Conservation (phyloP, 495 filamentous ascomycete genomes). For the Aspergillus homomorphus region DNA sequence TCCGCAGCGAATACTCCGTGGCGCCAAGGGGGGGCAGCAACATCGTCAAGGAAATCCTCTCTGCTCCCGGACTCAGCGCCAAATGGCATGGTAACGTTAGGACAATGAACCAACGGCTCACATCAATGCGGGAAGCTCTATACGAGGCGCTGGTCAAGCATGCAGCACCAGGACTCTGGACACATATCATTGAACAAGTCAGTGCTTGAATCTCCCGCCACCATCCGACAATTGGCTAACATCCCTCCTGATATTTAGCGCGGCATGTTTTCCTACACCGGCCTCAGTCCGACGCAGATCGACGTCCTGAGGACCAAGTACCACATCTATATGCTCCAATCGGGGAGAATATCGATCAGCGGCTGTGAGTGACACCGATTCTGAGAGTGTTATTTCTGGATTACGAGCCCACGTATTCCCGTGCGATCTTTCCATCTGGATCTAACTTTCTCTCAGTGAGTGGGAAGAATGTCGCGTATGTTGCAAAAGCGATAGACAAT, state of each 20-base stretch:
- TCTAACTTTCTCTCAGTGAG: constrained; percentile 42
- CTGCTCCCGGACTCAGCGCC: constrained; percentile 32
- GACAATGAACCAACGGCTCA: constrained; percentile 50
- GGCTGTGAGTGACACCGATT: constrained; percentile 34
- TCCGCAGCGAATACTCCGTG: constrained; percentile 49
- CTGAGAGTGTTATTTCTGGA: background rate
- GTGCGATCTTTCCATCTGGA: too few species aligned
- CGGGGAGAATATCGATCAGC: constrained; percentile 46
- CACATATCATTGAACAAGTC: constrained; percentile 48
- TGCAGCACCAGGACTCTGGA: constrained; percentile 47
- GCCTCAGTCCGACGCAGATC: constrained; percentile 43
- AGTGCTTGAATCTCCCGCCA: background rate
- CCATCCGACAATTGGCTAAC: background rate
- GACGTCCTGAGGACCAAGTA: constrained; percentile 44
- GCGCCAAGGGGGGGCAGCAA: constrained; percentile 46
- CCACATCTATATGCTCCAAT: constrained; percentile 49
- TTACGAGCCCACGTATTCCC: too few species aligned
- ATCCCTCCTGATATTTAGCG: too few species aligned
- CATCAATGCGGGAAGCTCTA: constrained; percentile 44
- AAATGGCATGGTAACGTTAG: constrained; percentile 49
- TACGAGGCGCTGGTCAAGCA: constrained; percentile 42
- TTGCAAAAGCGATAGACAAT: constrained; percentile 45
- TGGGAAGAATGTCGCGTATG: constrained; percentile 47
- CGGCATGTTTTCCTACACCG: constrained; percentile 54
- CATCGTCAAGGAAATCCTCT: constrained; percentile 49